Evolutionary conservation across 768 basidiomycete species (phyloP).

Genomic region (Amanita brunnescens): DNA sequence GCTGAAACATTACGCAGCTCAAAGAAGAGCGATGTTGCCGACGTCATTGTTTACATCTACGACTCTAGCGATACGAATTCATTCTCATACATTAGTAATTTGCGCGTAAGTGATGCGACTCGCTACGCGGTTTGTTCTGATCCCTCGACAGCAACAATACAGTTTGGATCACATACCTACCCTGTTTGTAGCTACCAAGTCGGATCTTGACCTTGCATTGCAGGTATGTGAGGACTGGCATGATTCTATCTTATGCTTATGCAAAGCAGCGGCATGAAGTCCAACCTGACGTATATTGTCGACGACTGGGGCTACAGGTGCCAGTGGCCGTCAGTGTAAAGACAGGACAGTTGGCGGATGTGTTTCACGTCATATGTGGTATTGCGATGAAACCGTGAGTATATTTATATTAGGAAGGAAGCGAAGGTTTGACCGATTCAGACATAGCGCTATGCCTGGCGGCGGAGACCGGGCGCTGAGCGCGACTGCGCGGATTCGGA

Average conservation of each 20-base stretch:
- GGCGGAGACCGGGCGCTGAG: constrained; percentile 76
- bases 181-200: constrained; percentile 97
- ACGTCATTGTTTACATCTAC: constrained; percentile 92
- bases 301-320: constrained; percentile 81
- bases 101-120: constrained; percentile 50
- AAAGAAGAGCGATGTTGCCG: constrained; percentile 87
- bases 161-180: constrained; percentile 92
- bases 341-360: constrained; percentile 75
- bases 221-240: constrained; percentile 45
- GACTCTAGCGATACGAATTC: constrained; percentile 99
- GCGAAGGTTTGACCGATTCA: constrained; percentile 18
- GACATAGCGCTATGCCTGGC: constrained; percentile 66
- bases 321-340: constrained; percentile 92
- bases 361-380: constrained; percentile 78
- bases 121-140: constrained; percentile 10
- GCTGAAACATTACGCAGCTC: constrained; percentile 80
- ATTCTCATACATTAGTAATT: constrained; percentile 95
- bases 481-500: constrained; percentile 56
- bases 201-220: constrained; percentile 91
- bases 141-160: constrained; percentile 79
- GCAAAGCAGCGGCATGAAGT: constrained; percentile 82
- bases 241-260: not conserved
- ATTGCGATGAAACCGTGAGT: constrained; percentile 86
- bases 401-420: constrained; percentile 3
- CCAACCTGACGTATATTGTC: constrained; percentile 95